Evolutionary conservation across 352 stramenopile genomes (phyloP), one percentile per base, ranked within the genome.

Genomic region (Phytopythium boreale): DNA sequence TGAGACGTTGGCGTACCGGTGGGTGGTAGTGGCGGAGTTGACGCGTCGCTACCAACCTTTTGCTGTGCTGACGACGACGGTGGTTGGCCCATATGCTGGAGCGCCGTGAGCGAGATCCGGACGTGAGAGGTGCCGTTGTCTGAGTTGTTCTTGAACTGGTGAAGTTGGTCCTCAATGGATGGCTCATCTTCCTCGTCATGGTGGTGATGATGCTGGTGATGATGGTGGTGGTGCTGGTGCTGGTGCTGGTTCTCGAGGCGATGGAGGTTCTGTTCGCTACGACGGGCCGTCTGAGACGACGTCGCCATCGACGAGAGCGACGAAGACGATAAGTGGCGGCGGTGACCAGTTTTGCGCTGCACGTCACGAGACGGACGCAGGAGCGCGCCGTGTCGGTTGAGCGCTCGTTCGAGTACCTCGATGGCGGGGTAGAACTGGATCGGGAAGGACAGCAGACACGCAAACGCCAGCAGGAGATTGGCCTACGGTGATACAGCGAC

Each of bases 351-450:
- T 11, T 31, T 9, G 31, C 15, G 22, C 22, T 12, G 19, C 11
- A 7, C 12, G 36, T 60, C 55, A 14, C 36, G 34, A 5, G 52
- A 26, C 19, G 26, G 52, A 0, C 74, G 72, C 64, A 79, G 80
- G 19, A 84, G 50, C 20, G 77, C 76, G 34, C 72, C 72, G 11
- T 79, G 80, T 29, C 79, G 81, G 36, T 65, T 68, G 46, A 92
- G 68, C 53, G 79, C 76, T 24, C 77, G 80, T 62, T 93, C 84
- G 9, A 93, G 68, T 20, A 91, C 80, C 41, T 87, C 79, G 39
- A 93, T 84, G 2, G 84, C 84, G 11, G 84, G 84, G 59, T 92
- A 93, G 36, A 93, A 89, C 59, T 93, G 84, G 62, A 91, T 93
- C 14, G 84, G 84, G 63, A 93, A 93, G 20, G 84, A 90, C 10